These are phyloP conservation scores for Lipomyces sp. DNA, from an alignment of 805 yeast genomes.

Conservation along the genomic window DNA sequence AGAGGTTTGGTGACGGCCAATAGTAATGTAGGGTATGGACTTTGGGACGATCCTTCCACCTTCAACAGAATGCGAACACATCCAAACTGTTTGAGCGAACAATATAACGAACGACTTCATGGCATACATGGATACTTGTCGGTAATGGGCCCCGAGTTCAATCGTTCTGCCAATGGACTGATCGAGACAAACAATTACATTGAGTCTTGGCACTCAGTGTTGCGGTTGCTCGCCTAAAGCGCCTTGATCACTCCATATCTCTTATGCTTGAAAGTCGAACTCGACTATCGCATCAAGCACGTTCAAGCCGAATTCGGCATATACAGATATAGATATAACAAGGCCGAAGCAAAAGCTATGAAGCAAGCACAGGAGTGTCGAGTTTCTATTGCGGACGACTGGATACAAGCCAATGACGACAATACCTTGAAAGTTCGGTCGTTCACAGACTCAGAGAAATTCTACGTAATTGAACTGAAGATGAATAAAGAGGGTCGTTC, in stretches of 20 bases:
- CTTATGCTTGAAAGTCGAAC: conserved; percentile 6
- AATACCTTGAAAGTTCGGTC: too few species aligned
- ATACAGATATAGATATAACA: background rate
- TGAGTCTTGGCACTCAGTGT: conserved; percentile 4
- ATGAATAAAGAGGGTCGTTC: too few species aligned
- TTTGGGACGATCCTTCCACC: too few species aligned
- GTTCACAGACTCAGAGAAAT: too few species aligned
- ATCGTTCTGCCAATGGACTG: background rate
- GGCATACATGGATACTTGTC: too few species aligned
- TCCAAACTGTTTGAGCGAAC: too few species aligned
- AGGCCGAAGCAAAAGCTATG: background rate
- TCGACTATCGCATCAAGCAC: conserved; percentile 6
- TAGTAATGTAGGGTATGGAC: too few species aligned
- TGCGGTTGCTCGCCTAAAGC: conserved; percentile 5
- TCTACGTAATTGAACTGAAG: too few species aligned
- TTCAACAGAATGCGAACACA: too few species aligned
- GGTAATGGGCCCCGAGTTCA: background rate
- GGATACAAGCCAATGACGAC: too few species aligned
- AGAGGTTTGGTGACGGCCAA: too few species aligned
- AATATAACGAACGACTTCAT: too few species aligned
- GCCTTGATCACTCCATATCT: background rate
- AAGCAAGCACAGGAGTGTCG: background rate
- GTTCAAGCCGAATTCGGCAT: background rate
- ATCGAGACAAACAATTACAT: conserved; percentile 2
- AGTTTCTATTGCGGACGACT: background rate